phyloP scores from a whole-genome alignment of 768 basidiomycete species.

The Glaciozyma antarctica region DNA sequence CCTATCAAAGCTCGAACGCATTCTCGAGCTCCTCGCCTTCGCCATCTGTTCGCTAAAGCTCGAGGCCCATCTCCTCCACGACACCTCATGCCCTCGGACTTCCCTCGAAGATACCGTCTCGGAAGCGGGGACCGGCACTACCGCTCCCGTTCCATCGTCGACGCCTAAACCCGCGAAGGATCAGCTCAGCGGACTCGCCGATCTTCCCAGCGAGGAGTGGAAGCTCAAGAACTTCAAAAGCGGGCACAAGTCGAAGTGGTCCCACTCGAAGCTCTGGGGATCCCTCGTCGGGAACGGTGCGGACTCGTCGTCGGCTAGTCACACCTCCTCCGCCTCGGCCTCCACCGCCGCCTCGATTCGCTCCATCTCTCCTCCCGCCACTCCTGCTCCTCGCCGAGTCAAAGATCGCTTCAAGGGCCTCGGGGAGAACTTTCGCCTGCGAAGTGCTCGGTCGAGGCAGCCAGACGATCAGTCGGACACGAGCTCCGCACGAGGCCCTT shows the following conservation, averaged over 20 bases:
- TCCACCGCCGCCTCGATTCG: neutral
- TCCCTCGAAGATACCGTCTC: neutral
- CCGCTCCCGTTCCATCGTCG: too few species aligned
- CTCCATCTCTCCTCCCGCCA: neutral
- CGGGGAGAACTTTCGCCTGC: neutral
- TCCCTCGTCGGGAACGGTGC: neutral
- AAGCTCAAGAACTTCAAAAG: conserved; percentile 7
- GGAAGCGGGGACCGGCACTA: neutral
- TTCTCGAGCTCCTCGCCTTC: conserved; percentile 25
- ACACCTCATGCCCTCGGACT: conserved; percentile 12
- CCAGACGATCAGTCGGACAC: neutral
- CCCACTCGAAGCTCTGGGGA: neutral
- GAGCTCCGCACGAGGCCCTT: neutral
- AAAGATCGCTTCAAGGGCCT: conserved; percentile 6
- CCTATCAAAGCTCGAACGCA: conserved; percentile 9
- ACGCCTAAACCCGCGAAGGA: too few species aligned
- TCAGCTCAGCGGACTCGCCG: neutral
- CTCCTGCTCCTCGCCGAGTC: neutral
- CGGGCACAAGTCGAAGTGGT: neutral
- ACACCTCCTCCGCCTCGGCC: conserved; percentile 4
- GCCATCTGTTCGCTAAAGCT: conserved; percentile 27
- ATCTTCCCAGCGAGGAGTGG: conserved; percentile 5
- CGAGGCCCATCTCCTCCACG: conserved; percentile 20
- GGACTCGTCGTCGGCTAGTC: neutral
- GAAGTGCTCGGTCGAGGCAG: neutral